Evolutionary conservation across 2,329 filamentous ascomycete genomes (phyloP).

Genomic region (Colletotrichum tofieldiae): DNA sequence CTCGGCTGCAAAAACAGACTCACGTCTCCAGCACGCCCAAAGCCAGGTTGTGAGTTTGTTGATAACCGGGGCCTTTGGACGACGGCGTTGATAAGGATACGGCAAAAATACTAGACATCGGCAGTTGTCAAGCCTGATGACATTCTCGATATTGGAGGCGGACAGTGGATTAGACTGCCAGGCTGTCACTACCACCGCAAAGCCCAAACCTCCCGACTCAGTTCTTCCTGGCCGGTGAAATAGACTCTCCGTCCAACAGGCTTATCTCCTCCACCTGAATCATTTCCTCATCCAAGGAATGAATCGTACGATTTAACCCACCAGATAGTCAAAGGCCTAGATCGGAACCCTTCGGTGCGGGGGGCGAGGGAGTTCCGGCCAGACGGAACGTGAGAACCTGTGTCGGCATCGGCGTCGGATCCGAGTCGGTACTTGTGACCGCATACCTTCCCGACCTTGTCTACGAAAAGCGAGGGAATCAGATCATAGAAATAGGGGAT

Average conservation of each 20-base stretch:
- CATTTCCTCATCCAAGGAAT: background rate
- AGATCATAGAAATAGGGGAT: too few relatives aligned
- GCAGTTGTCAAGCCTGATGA: background rate
- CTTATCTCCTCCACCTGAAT: background rate
- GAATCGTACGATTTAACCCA: background rate
- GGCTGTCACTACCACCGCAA: background rate
- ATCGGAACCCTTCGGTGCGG: background rate
- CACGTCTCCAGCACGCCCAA: background rate
- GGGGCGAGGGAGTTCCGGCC: background rate
- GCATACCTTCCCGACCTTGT: too few relatives aligned
- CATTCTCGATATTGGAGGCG: background rate
- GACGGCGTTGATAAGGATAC: background rate
- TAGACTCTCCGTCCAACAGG: background rate
- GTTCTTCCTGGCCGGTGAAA: background rate
- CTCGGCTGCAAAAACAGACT: background rate
- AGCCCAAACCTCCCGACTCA: background rate
- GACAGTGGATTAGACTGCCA: background rate
- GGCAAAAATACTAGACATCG: background rate
- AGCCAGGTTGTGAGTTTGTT: background rate
- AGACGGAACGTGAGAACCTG: background rate
- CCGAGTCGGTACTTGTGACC: background rate
- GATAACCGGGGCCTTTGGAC: background rate
- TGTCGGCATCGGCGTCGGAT: background rate
- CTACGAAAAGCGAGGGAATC: too few relatives aligned
- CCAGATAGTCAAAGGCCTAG: background rate